Percentiles rank a stretch among this genome's conserved stretches.
Evolutionary conservation across 345 rosid genomes (phyloP).

Genomic region (Sonneratia caseolaris): DNA sequence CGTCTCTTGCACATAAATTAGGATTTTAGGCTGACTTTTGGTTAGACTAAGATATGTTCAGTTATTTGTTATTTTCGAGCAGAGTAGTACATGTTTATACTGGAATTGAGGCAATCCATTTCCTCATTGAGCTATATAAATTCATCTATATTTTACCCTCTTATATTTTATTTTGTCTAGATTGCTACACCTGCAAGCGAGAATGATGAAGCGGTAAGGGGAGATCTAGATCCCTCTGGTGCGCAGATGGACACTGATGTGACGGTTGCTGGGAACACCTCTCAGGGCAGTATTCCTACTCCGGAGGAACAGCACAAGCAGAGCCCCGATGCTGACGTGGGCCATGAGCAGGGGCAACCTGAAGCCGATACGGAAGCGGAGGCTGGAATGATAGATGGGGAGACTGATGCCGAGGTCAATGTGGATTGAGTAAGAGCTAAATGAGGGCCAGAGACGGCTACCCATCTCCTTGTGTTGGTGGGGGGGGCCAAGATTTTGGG

Average conservation of each 20-base stretch:
- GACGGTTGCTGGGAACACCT: conserved; percentile 18
- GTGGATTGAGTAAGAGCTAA: conserved; percentile 29
- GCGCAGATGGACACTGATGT: conserved; percentile 57
- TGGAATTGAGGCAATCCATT: background rate
- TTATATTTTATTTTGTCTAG: conserved; percentile 12
- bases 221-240: conserved; percentile 41
- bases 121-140: background rate
- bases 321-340: conserved; percentile 53
- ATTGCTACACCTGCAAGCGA: conserved; percentile 49
- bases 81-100: background rate
- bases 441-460: background rate
- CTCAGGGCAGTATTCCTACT: conserved; percentile 42
- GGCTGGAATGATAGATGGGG: conserved; percentile 48
- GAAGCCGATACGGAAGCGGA: conserved; percentile 37
- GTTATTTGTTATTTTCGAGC: background rate
- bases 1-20: background rate
- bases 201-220: conserved; percentile 47
- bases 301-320: conserved; percentile 75
- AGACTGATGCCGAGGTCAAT: conserved; percentile 69
- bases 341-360: conserved; percentile 36
- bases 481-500: background rate
- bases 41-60: background rate
- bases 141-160: background rate
- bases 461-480: too few relatives aligned
- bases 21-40: background rate